Evolutionary conservation across 441 rosid species (phyloP).

Genomic region (Euphorbia corollata): DNA sequence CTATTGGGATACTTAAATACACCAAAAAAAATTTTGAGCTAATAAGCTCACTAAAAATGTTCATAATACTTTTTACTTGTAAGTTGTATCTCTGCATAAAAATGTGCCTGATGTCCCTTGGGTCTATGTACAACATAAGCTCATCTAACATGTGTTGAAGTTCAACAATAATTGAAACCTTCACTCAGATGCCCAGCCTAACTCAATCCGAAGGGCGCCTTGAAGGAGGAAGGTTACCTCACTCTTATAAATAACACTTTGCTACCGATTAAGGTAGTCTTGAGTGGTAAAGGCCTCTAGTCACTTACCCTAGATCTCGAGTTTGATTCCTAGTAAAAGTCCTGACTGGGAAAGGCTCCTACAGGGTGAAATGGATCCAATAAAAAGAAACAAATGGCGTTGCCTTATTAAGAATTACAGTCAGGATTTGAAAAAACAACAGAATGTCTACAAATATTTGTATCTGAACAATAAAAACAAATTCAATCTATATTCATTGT

Average conservation of each 20-base stretch:
- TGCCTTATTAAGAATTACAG: too few species aligned
- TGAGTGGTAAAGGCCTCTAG: too few species aligned
- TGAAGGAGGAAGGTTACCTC: neutral
- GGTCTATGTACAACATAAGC: neutral
- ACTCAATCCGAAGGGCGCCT: neutral
- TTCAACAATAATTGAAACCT: neutral
- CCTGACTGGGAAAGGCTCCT: too few species aligned
- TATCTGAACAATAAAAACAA: constrained; percentile 7
- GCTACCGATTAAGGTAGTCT: neutral
- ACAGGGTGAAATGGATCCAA: too few species aligned
- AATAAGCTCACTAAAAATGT: neutral
- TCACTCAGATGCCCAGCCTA: neutral
- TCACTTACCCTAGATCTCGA: too few species aligned
- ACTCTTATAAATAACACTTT: neutral
- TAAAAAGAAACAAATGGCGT: too few species aligned
- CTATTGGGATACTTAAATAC: neutral
- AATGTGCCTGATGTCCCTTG: neutral
- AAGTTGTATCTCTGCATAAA: neutral
- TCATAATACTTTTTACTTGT: too few species aligned
- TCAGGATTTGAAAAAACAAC: neutral
- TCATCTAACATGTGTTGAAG: neutral
- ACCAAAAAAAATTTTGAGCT: neutral
- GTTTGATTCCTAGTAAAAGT: too few species aligned
- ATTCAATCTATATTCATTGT: constrained; percentile 1
- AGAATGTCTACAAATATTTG: neutral